Evolutionary conservation across 192 early-diverging fungal species (phyloP).

Genomic region (Tieghemiomyces parasiticus): DNA sequence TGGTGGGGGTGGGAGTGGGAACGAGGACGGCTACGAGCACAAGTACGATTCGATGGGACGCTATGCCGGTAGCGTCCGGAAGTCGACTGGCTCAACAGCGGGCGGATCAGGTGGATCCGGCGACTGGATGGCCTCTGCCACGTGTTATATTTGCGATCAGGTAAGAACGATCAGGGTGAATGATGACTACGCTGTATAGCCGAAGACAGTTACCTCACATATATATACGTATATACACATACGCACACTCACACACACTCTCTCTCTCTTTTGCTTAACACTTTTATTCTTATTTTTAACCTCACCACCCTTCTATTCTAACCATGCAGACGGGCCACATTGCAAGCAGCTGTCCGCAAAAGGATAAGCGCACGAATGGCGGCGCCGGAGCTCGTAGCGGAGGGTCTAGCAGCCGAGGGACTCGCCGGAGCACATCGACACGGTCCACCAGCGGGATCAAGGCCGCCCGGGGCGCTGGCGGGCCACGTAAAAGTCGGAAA

Average conservation of each 20-base stretch:
- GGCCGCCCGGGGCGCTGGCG: too few species aligned
- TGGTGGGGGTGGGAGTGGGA: neutral
- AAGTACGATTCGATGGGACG: too few species aligned
- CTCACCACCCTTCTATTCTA: neutral
- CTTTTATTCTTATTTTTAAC: neutral
- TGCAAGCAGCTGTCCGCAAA: neutral
- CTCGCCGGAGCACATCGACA: neutral
- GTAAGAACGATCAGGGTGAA: neutral
- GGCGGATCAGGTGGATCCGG: neutral
- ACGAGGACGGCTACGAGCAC: too few species aligned
- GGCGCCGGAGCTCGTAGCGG: neutral
- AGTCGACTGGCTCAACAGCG: neutral
- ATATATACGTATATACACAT: neutral
- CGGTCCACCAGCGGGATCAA: neutral
- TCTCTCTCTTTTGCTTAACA: neutral
- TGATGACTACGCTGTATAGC: too few species aligned
- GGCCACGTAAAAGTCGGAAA: too few species aligned
- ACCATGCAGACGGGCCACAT: slow-evolving; percentile 8
- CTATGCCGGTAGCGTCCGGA: neutral
- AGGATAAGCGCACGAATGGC: too few species aligned
- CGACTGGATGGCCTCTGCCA: neutral
- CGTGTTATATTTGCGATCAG: slow-evolving; percentile 2
- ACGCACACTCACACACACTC: neutral
- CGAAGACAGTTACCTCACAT: too few species aligned
- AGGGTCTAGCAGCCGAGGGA: neutral